Base-by-base conservation (phyloP, 345 rosid species). In the Bruguiera parviflora region DNA sequence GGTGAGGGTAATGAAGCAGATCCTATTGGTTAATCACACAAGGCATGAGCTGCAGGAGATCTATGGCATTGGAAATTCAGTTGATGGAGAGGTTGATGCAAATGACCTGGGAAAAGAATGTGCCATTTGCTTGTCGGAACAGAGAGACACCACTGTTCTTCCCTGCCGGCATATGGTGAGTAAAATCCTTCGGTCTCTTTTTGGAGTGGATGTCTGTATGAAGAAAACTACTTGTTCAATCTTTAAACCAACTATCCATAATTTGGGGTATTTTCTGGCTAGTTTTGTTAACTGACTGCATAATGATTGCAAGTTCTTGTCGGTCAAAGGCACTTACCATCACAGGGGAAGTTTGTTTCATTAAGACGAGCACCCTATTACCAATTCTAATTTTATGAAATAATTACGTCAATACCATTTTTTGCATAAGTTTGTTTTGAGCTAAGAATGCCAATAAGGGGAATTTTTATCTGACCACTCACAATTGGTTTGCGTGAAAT, bases 121-220 rank as follows among this genome's bases (percentile, higher is more conserved):
- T 0, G 97, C 90, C 59, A 96, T 92, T 66, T 96, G 99, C 88
- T 76, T 96, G 66, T 90, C 99, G 11, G 99, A 96, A 73, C 95
- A 95, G 56, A 85, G 90, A 33, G 95, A 92, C 77, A 96, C 96
- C 0, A 83, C 97, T 21, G 96, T 96, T 73, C 96, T 96, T 81
- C 99, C 98, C 16, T 96, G 99, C 82, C 84, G 99, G 55, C 99
- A 96, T 79, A 89, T 96, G 99, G 98, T 96, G 73, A 84, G 71
- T 37, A 72, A 52, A 75, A 22, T 46, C 43, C 19, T 22, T 63
- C 5, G 21, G 5, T 71, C 53, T 61, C 53, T 70, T n/a, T 24
- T 56, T 24, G 25, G 59, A 11, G 59, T 5, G 31, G 29, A 56
- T 24, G 31, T 5, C 16, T 56, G 49, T n/a, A 6, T 1, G 22